Conservation (phyloP, 495 filamentous ascomycete species). For the Terfezia claveryi region DNA sequence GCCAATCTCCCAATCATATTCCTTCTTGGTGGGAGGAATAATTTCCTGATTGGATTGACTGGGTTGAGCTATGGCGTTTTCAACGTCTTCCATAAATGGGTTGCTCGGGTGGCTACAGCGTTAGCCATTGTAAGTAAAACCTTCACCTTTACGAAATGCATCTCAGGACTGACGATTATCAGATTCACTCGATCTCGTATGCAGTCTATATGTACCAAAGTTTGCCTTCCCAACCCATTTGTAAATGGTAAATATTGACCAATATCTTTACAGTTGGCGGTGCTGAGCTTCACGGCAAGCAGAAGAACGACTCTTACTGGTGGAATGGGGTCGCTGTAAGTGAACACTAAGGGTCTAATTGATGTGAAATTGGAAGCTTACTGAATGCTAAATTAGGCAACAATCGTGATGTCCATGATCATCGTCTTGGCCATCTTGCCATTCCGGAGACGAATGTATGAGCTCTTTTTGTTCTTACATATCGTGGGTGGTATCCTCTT, state of each 20-base stretch:
- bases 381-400: conserved; percentile 21
- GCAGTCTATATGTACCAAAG: conserved; percentile 16
- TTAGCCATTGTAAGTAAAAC: conserved; percentile 19
- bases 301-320: conserved; percentile 12
- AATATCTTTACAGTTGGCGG: not conserved
- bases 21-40: conserved; percentile 33
- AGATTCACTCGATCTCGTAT: conserved; percentile 5
- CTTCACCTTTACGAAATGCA: no score
- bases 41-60: conserved; percentile 32
- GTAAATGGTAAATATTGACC: not conserved
- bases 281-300: not conserved
- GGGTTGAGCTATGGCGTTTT: conserved; percentile 34
- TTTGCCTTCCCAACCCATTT: not conserved
- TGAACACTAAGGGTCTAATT: not conserved
- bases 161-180: no score
- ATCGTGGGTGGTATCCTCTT: conserved; percentile 29
- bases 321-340: conserved; percentile 17
- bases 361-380: not conserved
- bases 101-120: conserved; percentile 31
- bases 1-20: conserved; percentile 31
- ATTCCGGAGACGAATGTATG: conserved; percentile 29
- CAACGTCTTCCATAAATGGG: conserved; percentile 34
- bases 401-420: conserved; percentile 27
- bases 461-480: conserved; percentile 32
- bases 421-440: conserved; percentile 26